Conservation (phyloP, 805 yeast species). For the Zygoascus ofunaensis region DNA sequence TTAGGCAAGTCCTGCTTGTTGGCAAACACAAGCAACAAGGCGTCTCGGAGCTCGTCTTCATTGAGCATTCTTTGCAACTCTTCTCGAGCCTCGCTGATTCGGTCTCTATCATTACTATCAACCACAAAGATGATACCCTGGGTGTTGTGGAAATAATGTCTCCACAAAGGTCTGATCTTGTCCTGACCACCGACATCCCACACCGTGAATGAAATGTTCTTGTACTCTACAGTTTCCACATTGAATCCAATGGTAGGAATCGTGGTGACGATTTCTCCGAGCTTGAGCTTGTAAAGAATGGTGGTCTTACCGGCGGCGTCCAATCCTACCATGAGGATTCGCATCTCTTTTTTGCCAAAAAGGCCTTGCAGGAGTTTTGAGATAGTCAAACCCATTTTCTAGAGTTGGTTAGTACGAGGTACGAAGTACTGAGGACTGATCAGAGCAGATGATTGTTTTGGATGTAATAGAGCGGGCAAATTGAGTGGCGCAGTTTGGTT, state of each 20-base stretch:
- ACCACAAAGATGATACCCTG: slow-evolving; percentile 98
- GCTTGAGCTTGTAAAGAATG: slow-evolving; percentile 85
- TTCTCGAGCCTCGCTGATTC: slow-evolving; percentile 96
- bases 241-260: slow-evolving; percentile 97
- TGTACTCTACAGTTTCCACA: slow-evolving; percentile 95
- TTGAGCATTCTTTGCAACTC: slow-evolving; percentile 96
- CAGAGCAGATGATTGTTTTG: too few species aligned
- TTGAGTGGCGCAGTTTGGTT: too few species aligned
- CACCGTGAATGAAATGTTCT: slow-evolving; percentile 82
- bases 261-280: slow-evolving; percentile 93
- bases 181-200: slow-evolving; percentile 98
- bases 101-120: slow-evolving; percentile 96
- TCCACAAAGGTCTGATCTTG: slow-evolving; percentile 84
- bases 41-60: slow-evolving; percentile 97
- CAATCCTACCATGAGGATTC: slow-evolving; percentile 95
- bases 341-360: slow-evolving; percentile 96
- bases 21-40: slow-evolving; percentile 89
- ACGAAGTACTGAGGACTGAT: too few species aligned
- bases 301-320: slow-evolving; percentile 99
- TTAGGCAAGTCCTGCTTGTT: slow-evolving; percentile 98
- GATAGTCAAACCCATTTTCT: slow-evolving; percentile 84
- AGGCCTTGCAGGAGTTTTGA: slow-evolving; percentile 92
- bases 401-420: slow-evolving; percentile 1
- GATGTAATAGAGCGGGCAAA: too few species aligned
- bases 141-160: slow-evolving; percentile 97